These are phyloP conservation scores for Komagataea norvegica DNA, from an alignment of 1,139 yeast genomes.

Conservation along the genomic window DNA sequence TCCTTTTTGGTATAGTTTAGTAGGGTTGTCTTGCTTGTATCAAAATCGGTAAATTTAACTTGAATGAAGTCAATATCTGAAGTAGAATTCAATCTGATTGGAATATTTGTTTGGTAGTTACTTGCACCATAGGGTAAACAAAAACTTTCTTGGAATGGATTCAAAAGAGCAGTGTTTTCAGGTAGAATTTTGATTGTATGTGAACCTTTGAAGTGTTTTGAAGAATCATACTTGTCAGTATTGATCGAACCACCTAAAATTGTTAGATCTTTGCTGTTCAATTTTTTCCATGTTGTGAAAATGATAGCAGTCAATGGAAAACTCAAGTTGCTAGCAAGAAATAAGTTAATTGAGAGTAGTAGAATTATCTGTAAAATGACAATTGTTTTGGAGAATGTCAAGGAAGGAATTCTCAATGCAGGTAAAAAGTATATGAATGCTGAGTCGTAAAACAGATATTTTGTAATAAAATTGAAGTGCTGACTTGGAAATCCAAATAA, in stretches of 20 bases:
- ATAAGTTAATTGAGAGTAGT: conserved; percentile 33
- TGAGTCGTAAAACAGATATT: conserved; percentile 72
- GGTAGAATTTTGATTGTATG: conserved; percentile 86
- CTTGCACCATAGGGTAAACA: conserved; percentile 50
- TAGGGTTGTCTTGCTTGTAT: conserved; percentile 42
- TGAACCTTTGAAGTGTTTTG: conserved; percentile 77
- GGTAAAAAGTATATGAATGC: conserved; percentile 67
- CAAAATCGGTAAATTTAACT: conserved; percentile 56
- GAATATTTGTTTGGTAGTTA: conserved; percentile 42
- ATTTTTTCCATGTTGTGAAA: conserved; percentile 41
- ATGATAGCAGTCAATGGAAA: conserved; percentile 49
- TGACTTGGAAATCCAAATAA: conserved; percentile 38
- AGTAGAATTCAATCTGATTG: conserved; percentile 79
- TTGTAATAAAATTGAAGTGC: conserved; percentile 56
- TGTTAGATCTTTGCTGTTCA: conserved; percentile 59
- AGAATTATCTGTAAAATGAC: conserved; percentile 34
- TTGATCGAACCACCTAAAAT: conserved; percentile 51
- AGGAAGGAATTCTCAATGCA: conserved; percentile 66
- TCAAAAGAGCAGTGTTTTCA: conserved; percentile 80
- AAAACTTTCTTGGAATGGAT: conserved; percentile 63
- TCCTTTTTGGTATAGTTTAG: conserved; percentile 56
- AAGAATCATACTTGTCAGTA: conserved; percentile 45
- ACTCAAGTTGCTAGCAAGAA: conserved; percentile 35
- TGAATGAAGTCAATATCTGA: conserved; percentile 66
- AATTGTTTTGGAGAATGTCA: conserved; percentile 44